Evolutionary conservation across 2,329 filamentous ascomycete species (phyloP).

Genomic region (Furcasterigmium furcatum): DNA sequence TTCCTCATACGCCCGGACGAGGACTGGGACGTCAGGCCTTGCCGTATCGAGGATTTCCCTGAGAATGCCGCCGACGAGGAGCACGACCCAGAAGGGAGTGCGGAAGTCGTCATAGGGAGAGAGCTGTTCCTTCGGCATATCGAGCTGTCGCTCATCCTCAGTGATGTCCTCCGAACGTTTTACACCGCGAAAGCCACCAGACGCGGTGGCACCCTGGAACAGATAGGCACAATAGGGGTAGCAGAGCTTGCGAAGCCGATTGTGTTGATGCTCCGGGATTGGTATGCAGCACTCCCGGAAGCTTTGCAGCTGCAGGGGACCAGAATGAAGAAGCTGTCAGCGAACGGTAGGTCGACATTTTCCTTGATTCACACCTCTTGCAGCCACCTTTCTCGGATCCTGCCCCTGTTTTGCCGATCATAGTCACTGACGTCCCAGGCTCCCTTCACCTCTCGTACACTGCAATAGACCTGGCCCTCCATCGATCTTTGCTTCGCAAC

Average conservation of each 20-base stretch:
- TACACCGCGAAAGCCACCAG: conserved; percentile 34
- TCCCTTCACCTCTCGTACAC: conserved; percentile 49
- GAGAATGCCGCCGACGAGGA: conserved; percentile 31
- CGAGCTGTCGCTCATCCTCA: conserved; percentile 45
- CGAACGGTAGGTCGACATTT: conserved; percentile 21
- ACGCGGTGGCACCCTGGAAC: conserved; percentile 22
- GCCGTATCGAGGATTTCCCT: conserved; percentile 31
- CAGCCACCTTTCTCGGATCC: neutral
- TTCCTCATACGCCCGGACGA: conserved; percentile 45
- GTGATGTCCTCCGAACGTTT: conserved; percentile 45
- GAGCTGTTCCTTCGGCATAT: conserved; percentile 49
- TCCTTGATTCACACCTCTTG: too few species aligned
- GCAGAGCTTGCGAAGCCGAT: conserved; percentile 28
- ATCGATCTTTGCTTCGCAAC: conserved; percentile 44
- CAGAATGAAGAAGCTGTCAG: conserved; percentile 34
- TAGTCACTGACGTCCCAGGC: conserved; percentile 27
- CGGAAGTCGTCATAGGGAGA: conserved; percentile 39
- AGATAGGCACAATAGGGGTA: conserved; percentile 26
- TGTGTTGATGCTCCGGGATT: conserved; percentile 29
- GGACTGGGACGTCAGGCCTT: conserved; percentile 50
- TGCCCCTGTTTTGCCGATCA: too few species aligned
- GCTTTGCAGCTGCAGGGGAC: conserved; percentile 40
- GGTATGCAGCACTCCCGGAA: conserved; percentile 42
- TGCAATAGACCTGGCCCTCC: conserved; percentile 47
- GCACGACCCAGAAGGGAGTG: conserved; percentile 30